Conservation (phyloP, 495 filamentous ascomycete species). For the Halenospora varia region DNA sequence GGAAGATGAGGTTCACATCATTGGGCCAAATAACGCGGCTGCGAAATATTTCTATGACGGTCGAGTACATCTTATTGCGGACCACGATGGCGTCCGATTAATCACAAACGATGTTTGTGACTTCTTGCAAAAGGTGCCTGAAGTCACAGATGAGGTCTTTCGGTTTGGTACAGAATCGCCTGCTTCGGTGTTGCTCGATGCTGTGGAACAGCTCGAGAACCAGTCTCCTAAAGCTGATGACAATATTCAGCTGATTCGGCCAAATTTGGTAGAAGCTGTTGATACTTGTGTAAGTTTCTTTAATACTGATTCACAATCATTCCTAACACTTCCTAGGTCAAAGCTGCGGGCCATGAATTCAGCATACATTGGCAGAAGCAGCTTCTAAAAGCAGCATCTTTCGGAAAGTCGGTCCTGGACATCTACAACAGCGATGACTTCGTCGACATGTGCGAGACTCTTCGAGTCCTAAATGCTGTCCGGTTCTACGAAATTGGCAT, state of each 20-base stretch:
- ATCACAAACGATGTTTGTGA: conserved; percentile 91
- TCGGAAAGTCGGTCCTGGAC: conserved; percentile 94
- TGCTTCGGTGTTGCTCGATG: conserved; percentile 87
- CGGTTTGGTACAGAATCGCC: conserved; percentile 80
- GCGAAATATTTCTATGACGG: conserved; percentile 87
- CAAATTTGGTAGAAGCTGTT: conserved; percentile 84
- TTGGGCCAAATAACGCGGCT: conserved; percentile 76
- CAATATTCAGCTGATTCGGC: conserved; percentile 88
- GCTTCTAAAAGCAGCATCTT: conserved; percentile 88
- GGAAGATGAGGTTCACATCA: conserved; percentile 97
- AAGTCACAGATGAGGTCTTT: conserved; percentile 85
- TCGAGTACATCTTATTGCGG: conserved; percentile 82
- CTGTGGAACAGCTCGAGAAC: conserved; percentile 84
- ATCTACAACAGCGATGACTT: conserved; percentile 97
- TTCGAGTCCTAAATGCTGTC: conserved; percentile 88
- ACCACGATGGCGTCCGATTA: conserved; percentile 85
- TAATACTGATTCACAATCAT: neutral
- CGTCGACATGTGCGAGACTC: conserved; percentile 94
- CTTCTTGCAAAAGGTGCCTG: conserved; percentile 89
- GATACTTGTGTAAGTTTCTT: conserved; percentile 62
- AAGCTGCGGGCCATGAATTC: conserved; percentile 89
- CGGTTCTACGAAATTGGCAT: conserved; percentile 88
- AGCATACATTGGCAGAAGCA: conserved; percentile 90
- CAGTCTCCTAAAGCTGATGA: conserved; percentile 97
- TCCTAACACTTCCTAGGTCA: conserved; percentile 36